Conservation (phyloP, 1,284 basidiomycete genomes). For the Ceratobasidium sp. region DNA sequence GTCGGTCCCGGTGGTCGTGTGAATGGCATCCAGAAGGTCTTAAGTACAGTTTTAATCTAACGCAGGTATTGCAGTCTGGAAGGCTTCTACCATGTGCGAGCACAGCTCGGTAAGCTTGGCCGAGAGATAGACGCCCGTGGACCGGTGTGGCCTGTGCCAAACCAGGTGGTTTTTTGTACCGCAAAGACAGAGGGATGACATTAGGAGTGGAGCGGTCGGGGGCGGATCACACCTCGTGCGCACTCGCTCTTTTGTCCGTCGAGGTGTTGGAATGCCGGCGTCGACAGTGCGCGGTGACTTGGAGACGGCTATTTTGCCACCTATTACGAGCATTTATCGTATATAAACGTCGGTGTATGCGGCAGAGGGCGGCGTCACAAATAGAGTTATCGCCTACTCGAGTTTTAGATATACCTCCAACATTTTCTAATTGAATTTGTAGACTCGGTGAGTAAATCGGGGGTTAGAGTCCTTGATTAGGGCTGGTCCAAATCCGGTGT, state of each 20-base stretch:
- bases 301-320: neutral
- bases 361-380: neutral
- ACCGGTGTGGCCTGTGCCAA: too few species aligned
- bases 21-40: neutral
- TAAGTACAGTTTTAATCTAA: neutral
- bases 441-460: constrained; percentile 7
- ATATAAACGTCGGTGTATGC: constrained; percentile 15
- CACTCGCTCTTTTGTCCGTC: neutral
- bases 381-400: too few species aligned
- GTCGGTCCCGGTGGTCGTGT: neutral
- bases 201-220: neutral
- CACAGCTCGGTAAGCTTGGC: neutral
- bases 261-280: neutral
- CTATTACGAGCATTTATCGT: neutral
- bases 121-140: neutral
- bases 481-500: constrained; percentile 24
- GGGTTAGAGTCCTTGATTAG: neutral
- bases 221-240: neutral
- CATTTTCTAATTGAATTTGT: neutral
- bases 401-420: too few species aligned
- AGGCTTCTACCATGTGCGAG: neutral
- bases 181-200: neutral
- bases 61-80: neutral
- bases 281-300: neutral
- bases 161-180: too few species aligned